Base-by-base conservation (phyloP, 1,284 basidiomycete genomes). In the Puccinia novopanici region DNA sequence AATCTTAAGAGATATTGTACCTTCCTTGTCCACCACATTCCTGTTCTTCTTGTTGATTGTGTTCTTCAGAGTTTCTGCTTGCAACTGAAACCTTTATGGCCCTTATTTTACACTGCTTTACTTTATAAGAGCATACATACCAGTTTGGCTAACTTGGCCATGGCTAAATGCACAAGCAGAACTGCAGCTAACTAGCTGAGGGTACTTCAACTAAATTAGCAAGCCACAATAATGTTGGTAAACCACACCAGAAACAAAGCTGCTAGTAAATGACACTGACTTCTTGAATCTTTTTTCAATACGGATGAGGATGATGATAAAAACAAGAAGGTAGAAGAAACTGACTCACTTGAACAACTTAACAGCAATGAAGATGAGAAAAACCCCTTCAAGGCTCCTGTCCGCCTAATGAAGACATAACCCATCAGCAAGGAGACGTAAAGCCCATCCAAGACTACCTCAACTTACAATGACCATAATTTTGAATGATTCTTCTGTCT, bases 391-490 rank as follows among this genome's bases (percentile, higher is more conserved):
- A 19, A 70, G 67, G 4, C 42, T 45, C 13, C 50, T 45, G 17
- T 24, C 67, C 24, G 45, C 67, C 42, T 50, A 70, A 70, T 30
- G 50, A 70, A 27, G 42, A 70, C 27, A 52, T 30, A 57, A 24
- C 55, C 5, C 52, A 57, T 57, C 22, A 30, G 3, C 5, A 57
- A 40, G 71, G 71, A 12, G 30, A 54, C 22, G 27, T 4, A 55
- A 73, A 27, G 17, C 54, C 45, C 2, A 73, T 73, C 52, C 8
- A 73, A 34, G 71, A 73, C 17, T 73, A 73, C 19, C 19, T 61
- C 57, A 61, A 61, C n/a, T 61, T 61, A 61, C 57, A 19, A 61
- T 27, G n/a, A 61, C 27, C 5, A 3, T 9, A 24, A 61, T 19
- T 61, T 61, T 27, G 57, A 61, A 61, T 27, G 57, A 27, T 10